These are phyloP conservation scores for Cucurbita ficifolia DNA, from an alignment of 306 rosid genomes.

Conservation along the genomic window DNA sequence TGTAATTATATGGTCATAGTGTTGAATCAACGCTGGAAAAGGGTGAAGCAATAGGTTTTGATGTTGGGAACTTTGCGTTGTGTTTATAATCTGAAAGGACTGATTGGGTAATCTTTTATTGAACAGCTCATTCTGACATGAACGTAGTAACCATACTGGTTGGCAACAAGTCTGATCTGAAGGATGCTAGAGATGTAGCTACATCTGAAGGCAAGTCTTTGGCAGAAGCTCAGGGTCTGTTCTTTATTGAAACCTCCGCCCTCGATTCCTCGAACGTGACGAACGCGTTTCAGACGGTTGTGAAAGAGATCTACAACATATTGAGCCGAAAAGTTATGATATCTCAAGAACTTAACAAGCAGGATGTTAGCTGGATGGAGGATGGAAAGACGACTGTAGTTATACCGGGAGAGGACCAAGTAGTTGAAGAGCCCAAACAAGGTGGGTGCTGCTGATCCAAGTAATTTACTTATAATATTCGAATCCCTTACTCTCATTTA, in stretches of 20 bases:
- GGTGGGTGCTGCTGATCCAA: constrained; percentile 74
- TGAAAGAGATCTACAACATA: constrained; percentile 82
- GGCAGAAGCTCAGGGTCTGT: constrained; percentile 92
- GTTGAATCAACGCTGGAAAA: background rate
- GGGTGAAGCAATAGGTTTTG: background rate
- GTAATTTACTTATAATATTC: background rate
- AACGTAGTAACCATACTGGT: constrained; percentile 88
- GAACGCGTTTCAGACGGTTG: constrained; percentile 84
- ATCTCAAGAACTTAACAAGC: constrained; percentile 68
- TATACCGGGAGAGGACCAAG: constrained; percentile 41
- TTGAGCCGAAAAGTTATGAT: constrained; percentile 87
- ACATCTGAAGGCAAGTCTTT: constrained; percentile 77
- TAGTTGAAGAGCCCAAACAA: constrained; percentile 27
- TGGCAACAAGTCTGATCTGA: constrained; percentile 92
- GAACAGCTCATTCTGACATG: constrained; percentile 97
- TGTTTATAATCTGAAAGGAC: constrained; percentile 23
- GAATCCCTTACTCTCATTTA: constrained; percentile 12
- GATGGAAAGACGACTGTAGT: constrained; percentile 63
- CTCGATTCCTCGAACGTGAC: constrained; percentile 86
- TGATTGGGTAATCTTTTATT: constrained; percentile 35
- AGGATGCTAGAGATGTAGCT: constrained; percentile 86
- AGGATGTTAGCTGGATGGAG: constrained; percentile 39
- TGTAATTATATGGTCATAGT: background rate
- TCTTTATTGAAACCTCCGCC: constrained; percentile 94
- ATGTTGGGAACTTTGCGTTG: background rate